These are phyloP conservation scores for Chenopodium formosanum DNA, from an alignment of 148 eudicot species.

Conservation along the genomic window DNA sequence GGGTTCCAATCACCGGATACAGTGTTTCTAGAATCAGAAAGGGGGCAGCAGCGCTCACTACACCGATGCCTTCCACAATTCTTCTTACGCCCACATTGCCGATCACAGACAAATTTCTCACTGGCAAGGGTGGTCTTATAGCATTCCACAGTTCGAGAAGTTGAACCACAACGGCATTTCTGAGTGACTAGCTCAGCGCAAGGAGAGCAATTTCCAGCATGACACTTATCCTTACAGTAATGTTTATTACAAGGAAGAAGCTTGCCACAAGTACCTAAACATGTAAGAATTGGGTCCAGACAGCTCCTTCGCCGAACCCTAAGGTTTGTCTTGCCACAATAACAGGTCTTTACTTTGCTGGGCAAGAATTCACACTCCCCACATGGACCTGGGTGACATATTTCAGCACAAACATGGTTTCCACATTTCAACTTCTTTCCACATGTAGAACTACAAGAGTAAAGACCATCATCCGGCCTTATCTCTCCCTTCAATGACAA, in stretches of 20 bases:
- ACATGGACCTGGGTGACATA: conserved; percentile 89
- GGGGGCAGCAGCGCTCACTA: conserved; percentile 92
- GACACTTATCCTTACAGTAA: conserved; percentile 66
- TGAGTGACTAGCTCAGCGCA: conserved; percentile 70
- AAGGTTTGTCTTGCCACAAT: conserved; percentile 75
- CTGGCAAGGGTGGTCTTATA: conserved; percentile 43
- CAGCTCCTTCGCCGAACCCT: conserved; percentile 58
- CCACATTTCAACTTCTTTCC: conserved; percentile 65
- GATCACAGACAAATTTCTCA: conserved; percentile 70
- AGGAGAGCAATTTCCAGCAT: conserved; percentile 68
- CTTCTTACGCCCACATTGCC: conserved; percentile 86
- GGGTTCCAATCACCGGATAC: conserved; percentile 60
- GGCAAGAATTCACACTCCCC: conserved; percentile 83
- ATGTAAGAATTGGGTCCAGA: conserved; percentile 80
- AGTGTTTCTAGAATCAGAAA: conserved; percentile 47
- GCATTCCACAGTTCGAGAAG: conserved; percentile 80
- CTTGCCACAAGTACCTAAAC: conserved; percentile 65
- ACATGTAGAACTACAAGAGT: conserved; percentile 62
- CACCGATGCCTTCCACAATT: conserved; percentile 97
- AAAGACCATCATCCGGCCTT: conserved; percentile 57
- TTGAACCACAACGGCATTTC: conserved; percentile 80
- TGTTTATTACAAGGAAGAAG: conserved; percentile 74
- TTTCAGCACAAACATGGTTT: conserved; percentile 63
- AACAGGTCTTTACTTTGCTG: conserved; percentile 61
- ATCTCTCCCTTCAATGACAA: conserved; percentile 76